Conservation (phyloP, 2,329 filamentous ascomycete genomes). For the Tricladium varicosporioides region DNA sequence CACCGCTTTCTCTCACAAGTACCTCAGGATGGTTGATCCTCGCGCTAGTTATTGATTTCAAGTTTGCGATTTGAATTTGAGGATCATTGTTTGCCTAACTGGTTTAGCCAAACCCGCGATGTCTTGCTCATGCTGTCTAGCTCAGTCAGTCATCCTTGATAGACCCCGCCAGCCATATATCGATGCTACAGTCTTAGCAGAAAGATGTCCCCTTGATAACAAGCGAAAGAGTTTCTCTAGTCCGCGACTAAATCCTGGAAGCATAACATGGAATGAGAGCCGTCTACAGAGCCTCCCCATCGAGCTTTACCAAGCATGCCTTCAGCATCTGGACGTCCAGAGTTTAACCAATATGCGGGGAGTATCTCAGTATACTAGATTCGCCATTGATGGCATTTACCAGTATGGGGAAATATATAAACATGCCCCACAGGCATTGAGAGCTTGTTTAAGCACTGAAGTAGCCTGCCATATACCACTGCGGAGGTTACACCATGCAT, state of each 20-base stretch:
- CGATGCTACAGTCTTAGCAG: too few species aligned
- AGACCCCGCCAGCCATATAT: too few species aligned
- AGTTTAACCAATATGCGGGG: constrained; percentile 10
- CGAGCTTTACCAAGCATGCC: constrained; percentile 15
- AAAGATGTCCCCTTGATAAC: too few species aligned
- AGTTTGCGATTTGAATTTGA: too few species aligned
- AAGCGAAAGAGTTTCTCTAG: too few species aligned
- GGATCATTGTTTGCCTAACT: too few species aligned
- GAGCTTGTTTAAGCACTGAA: constrained; percentile 13
- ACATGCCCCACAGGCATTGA: constrained; percentile 11
- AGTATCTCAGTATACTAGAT: constrained; percentile 14
- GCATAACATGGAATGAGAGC: not conserved
- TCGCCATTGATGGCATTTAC: constrained; percentile 7
- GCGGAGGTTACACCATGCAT: constrained; percentile 8
- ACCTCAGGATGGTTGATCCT: too few species aligned
- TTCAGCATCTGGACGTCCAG: constrained; percentile 11
- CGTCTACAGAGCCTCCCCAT: constrained; percentile 8
- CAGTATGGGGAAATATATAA: constrained; percentile 14
- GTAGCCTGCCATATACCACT: constrained; percentile 14
- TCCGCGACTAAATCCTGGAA: not conserved
- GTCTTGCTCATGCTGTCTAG: too few species aligned
- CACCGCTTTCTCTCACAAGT: too few species aligned
- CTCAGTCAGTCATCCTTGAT: too few species aligned
- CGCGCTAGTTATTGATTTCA: too few species aligned
- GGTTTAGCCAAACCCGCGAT: too few species aligned